These are phyloP conservation scores for Backusella luteola DNA, from an alignment of 192 early-diverging fungal species.

Conservation along the genomic window DNA sequence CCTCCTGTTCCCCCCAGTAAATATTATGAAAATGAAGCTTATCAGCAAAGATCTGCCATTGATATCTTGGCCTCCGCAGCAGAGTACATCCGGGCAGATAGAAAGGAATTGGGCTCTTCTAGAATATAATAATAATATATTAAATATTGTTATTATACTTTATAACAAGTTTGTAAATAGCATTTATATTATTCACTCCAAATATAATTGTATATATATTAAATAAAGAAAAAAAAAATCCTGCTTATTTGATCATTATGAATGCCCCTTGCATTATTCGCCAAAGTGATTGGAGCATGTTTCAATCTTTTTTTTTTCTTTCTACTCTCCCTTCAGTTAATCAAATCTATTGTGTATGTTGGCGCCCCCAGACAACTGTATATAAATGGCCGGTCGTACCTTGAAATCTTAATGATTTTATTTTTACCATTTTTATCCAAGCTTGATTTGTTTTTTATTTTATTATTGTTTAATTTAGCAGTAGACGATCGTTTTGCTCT, in stretches of 20 bases:
- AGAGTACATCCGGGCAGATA: constrained; percentile 23
- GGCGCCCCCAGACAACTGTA: neutral
- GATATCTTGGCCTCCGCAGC: constrained; percentile 30
- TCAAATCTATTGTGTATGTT: neutral
- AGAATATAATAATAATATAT: neutral
- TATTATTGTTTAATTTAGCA: no score
- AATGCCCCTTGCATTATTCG: neutral
- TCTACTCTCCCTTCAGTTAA: neutral
- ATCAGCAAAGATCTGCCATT: constrained; percentile 21
- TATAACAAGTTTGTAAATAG: neutral
- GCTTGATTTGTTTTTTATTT: neutral
- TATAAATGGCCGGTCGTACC: no score
- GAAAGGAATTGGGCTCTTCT: constrained; percentile 12
- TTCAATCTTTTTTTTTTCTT: neutral
- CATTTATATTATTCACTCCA: neutral
- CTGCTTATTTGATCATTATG: neutral
- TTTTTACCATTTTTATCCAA: neutral
- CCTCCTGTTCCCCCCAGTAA: neutral
- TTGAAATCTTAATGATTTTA: neutral
- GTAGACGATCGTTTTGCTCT: neutral
- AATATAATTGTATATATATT: neutral
- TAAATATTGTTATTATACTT: neutral
- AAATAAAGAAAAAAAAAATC: neutral
- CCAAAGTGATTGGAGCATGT: neutral
- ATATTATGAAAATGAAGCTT: constrained; percentile 8